Conservation (phyloP, 1,284 basidiomycete genomes). For the Tranzscheliella williamsii region DNA sequence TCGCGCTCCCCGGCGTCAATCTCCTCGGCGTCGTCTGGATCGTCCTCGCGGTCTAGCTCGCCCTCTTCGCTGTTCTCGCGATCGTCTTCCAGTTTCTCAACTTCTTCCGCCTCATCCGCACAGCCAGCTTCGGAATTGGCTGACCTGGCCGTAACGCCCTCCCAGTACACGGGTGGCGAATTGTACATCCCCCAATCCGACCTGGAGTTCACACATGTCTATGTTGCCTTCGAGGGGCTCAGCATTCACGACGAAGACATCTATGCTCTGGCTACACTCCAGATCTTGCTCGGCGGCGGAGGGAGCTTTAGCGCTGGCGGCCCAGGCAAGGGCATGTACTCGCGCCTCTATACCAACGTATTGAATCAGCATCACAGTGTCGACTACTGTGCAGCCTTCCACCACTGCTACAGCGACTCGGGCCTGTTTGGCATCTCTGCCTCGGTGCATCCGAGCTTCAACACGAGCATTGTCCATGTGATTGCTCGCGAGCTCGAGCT, state of each 20-base stretch:
- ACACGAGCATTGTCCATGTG: constrained; percentile 75
- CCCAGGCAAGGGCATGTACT: constrained; percentile 99
- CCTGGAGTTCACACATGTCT: constrained; percentile 87
- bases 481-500: constrained; percentile 75
- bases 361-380: constrained; percentile 91
- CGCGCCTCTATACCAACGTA: constrained; percentile 93
- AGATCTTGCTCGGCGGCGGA: constrained; percentile 91
- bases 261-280: constrained; percentile 90
- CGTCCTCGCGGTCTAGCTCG: constrained; percentile 65
- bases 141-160: constrained; percentile 61
- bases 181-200: constrained; percentile 69
- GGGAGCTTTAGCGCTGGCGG: constrained; percentile 94
- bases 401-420: constrained; percentile 94
- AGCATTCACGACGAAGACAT: constrained; percentile 92
- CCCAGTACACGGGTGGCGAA: constrained; percentile 82
- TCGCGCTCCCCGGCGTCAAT: constrained; percentile 21
- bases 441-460: constrained; percentile 75
- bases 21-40: constrained; percentile 26
- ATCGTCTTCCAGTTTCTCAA: constrained; percentile 56
- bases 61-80: constrained; percentile 65
- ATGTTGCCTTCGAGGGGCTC: constrained; percentile 88
- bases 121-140: constrained; percentile 27
- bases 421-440: constrained; percentile 92
- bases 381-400: constrained; percentile 96
- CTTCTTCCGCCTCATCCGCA: constrained; percentile 41